Conservation (phyloP, 805 yeast genomes). For the Ogataea salicorniae region DNA sequence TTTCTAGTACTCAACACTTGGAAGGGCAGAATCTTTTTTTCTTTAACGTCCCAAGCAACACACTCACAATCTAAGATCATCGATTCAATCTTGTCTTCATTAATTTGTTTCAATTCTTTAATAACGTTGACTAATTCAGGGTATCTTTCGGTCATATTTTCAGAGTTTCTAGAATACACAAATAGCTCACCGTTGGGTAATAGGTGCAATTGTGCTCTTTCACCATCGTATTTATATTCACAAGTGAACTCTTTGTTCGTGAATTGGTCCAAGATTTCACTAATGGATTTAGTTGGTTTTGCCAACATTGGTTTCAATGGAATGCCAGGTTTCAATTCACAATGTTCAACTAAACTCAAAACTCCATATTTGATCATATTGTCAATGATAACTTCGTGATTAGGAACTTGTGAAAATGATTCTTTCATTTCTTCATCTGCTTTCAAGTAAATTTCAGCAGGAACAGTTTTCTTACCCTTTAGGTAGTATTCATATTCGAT, state of each 20-base stretch:
- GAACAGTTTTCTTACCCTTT: slow-evolving; percentile 22
- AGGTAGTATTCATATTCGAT: slow-evolving; percentile 49
- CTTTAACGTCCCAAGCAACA: slow-evolving; percentile 89
- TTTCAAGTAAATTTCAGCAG: slow-evolving; percentile 42
- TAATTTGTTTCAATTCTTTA: slow-evolving; percentile 35
- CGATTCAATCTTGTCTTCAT: slow-evolving; percentile 36
- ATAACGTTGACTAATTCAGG: slow-evolving; percentile 80
- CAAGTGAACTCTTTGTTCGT: slow-evolving; percentile 84
- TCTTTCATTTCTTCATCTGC: slow-evolving; percentile 82
- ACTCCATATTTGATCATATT: slow-evolving; percentile 67
- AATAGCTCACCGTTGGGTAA: slow-evolving; percentile 58
- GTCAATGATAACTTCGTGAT: slow-evolving; percentile 73
- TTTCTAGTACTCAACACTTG: slow-evolving; percentile 91
- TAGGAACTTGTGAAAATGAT: slow-evolving; percentile 86
- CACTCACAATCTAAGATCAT: slow-evolving; percentile 93
- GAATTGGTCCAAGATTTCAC: slow-evolving; percentile 88
- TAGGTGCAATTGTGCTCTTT: slow-evolving; percentile 90
- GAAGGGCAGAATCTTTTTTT: slow-evolving; percentile 82
- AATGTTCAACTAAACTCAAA: slow-evolving; percentile 54
- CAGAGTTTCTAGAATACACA: slow-evolving; percentile 90
- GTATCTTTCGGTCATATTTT: slow-evolving; percentile 93
- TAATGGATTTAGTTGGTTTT: slow-evolving; percentile 89
- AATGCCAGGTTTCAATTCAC: slow-evolving; percentile 82
- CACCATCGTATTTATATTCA: slow-evolving; percentile 97
- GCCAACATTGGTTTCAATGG: slow-evolving; percentile 98